Conservation (phyloP, 2,329 filamentous ascomycete species). For the Gnomoniopsis sp. region DNA sequence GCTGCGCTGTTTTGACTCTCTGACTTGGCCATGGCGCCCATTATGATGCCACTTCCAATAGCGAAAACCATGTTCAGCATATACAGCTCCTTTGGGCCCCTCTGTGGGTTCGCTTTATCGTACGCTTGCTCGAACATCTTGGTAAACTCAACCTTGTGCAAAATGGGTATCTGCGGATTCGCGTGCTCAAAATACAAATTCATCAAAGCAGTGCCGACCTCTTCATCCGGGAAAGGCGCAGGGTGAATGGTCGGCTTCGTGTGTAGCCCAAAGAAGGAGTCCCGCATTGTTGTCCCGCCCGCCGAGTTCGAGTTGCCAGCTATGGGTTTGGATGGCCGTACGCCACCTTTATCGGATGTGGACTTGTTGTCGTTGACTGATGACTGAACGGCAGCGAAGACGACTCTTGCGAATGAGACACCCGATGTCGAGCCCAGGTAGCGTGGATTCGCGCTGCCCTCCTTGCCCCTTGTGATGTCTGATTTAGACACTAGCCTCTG, state of each 20-base stretch:
- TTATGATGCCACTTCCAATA: constrained; percentile 89
- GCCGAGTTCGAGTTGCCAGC: constrained; percentile 41
- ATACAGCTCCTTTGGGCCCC: constrained; percentile 81
- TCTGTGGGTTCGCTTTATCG: constrained; percentile 59
- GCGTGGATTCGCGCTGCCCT: constrained; percentile 67
- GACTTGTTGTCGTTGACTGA: constrained; percentile 64
- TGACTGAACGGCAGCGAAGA: constrained; percentile 87
- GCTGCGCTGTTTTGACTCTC: constrained; percentile 16
- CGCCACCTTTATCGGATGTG: constrained; percentile 61
- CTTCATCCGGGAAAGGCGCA: constrained; percentile 76
- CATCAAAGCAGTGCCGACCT: constrained; percentile 69
- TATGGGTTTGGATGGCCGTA: constrained; percentile 54
- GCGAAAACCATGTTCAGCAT: constrained; percentile 96
- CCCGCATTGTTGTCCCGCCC: constrained; percentile 78
- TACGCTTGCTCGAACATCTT: constrained; percentile 82
- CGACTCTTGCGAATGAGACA: constrained; percentile 90
- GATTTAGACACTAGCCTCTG: constrained; percentile 63
- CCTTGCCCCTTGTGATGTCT: constrained; percentile 26
- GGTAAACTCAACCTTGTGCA: constrained; percentile 88
- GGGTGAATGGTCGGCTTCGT: constrained; percentile 84
- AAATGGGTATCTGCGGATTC: constrained; percentile 90
- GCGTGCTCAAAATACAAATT: constrained; percentile 92
- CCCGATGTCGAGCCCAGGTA: constrained; percentile 84
- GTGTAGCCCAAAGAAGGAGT: constrained; percentile 96
- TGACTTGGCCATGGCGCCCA: constrained; percentile 44